A percentile compares a stretch with the other conserved stretches of the same genome.
Evolutionary conservation across 1,284 basidiomycete species (phyloP).

Genomic region (Microbotryum scabiosae): DNA sequence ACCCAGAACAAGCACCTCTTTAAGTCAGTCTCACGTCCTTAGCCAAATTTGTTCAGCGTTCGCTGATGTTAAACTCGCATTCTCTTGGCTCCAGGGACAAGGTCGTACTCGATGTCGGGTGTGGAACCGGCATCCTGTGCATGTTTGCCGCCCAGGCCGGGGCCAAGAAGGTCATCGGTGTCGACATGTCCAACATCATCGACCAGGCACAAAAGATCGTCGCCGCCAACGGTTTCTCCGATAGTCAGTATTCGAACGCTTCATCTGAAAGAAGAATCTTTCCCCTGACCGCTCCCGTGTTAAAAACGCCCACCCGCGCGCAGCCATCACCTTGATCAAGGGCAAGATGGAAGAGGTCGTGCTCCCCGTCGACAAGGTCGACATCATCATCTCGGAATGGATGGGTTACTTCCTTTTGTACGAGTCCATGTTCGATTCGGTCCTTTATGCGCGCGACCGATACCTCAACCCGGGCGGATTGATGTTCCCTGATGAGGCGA

Average conservation of each 20-base stretch:
- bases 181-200: conserved; percentile 99
- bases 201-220: conserved; percentile 97
- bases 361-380: conserved; percentile 71
- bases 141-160: conserved; percentile 99
- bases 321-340: conserved; percentile 90
- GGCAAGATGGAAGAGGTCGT: conserved; percentile 82
- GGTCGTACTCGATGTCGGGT: conserved; percentile 94
- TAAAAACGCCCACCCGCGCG: no score
- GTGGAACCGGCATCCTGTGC: conserved; percentile 94
- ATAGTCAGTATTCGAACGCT: conserved; percentile 54
- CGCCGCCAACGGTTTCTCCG: conserved; percentile 89
- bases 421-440: conserved; percentile 99
- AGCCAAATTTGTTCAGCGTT: no score
- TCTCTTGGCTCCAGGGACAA: conserved; percentile 50
- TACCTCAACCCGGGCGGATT: conserved; percentile 78
- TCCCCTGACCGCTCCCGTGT: background rate
- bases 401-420: conserved; percentile 91
- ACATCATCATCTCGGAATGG: conserved; percentile 99
- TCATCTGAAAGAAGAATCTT: background rate
- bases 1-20: conserved; percentile 91
- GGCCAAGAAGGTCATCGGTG: conserved; percentile 89
- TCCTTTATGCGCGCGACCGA: conserved; percentile 90
- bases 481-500: conserved; percentile 94
- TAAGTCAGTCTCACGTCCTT: conserved; percentile 46
- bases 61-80: background rate